Conservation (phyloP, 2,329 filamentous ascomycete species). For the Knufia fluminis region DNA sequence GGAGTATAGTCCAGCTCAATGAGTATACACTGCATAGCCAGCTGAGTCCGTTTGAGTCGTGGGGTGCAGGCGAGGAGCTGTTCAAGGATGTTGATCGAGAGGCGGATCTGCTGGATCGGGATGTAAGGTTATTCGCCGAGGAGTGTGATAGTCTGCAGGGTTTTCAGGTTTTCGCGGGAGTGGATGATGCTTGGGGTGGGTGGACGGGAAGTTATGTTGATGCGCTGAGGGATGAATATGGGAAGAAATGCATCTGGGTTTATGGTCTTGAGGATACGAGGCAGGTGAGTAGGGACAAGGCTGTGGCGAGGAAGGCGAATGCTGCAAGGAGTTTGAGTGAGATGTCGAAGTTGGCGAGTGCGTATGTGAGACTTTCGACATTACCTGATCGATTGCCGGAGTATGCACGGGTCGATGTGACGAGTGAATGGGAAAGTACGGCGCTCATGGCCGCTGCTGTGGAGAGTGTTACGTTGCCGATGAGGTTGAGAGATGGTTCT, state of each 20-base stretch:
- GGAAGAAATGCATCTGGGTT: constrained; percentile 76
- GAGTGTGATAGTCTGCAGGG: constrained; percentile 90
- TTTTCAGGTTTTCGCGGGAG: constrained; percentile 63
- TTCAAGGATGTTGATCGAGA: constrained; percentile 66
- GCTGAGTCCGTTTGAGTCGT: constrained; percentile 74
- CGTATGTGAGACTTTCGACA: constrained; percentile 66
- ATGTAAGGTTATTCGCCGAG: constrained; percentile 78
- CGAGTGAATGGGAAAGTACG: constrained; percentile 69
- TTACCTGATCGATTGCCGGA: constrained; percentile 48
- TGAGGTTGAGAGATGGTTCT: constrained; percentile 50
- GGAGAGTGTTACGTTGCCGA: constrained; percentile 69
- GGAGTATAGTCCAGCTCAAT: constrained; percentile 74
- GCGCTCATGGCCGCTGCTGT: constrained; percentile 67
- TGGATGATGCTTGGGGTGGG: constrained; percentile 74
- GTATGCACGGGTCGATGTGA: constrained; percentile 51
- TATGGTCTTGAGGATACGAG: constrained; percentile 67
- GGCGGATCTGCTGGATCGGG: constrained; percentile 80
- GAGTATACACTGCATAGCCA: constrained; percentile 77
- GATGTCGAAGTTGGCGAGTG: constrained; percentile 60
- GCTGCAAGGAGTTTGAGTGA: constrained; percentile 61
- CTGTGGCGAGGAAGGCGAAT: constrained; percentile 52
- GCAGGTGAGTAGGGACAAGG: constrained; percentile 41
- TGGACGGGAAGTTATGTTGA: constrained; percentile 67
- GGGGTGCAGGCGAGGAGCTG: constrained; percentile 63
- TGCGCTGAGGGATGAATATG: constrained; percentile 76